Percentiles rank a stretch among this genome's conserved stretches.
These are phyloP conservation scores for Keqinozyma sinolaborantium DNA, from an alignment of 1,139 yeast species.

Conservation along the genomic window DNA sequence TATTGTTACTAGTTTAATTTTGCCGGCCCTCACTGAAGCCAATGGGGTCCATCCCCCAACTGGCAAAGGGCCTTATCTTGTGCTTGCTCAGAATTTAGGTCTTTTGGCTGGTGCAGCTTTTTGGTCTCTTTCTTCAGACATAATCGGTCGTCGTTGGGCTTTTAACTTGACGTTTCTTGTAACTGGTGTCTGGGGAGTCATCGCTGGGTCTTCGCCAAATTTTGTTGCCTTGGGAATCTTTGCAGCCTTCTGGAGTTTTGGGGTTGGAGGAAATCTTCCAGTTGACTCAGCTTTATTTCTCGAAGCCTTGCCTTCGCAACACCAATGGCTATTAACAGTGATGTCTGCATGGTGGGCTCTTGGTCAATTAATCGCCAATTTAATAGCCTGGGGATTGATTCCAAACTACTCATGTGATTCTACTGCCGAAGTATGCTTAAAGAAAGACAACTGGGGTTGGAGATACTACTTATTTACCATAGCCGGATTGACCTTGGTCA, in stretches of 20 bases:
- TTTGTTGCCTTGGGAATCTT: slow-evolving; percentile 39
- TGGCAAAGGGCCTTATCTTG: slow-evolving; percentile 32
- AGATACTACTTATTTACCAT: slow-evolving; percentile 37
- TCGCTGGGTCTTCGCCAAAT: slow-evolving; percentile 38
- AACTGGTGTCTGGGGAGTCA: slow-evolving; percentile 35
- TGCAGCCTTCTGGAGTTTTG: slow-evolving; percentile 40
- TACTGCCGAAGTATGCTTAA: slow-evolving; percentile 19
- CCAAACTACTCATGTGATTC: slow-evolving; percentile 34
- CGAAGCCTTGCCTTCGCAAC: slow-evolving; percentile 35
- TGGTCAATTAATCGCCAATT: slow-evolving; percentile 38
- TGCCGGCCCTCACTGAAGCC: slow-evolving; percentile 29
- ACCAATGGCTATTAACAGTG: slow-evolving; percentile 40
- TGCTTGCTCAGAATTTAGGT: slow-evolving; percentile 42
- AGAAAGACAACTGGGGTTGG: slow-evolving; percentile 42
- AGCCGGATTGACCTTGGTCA: slow-evolving; percentile 38
- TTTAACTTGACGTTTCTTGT: slow-evolving; percentile 39
- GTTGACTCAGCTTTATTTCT: slow-evolving; percentile 44
- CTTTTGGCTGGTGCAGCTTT: slow-evolving; percentile 38
- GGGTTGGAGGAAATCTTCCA: slow-evolving; percentile 45
- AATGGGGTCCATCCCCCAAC: slow-evolving; percentile 38
- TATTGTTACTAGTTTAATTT: slow-evolving; percentile 32
- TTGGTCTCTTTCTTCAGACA: slow-evolving; percentile 40
- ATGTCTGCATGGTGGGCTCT: slow-evolving; percentile 46
- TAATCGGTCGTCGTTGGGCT: slow-evolving; percentile 43
- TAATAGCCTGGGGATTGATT: slow-evolving; percentile 39